phyloP scores from a whole-genome alignment of 306 rosid genomes.

The barrel medic (Medicago truncatula) region DNA sequence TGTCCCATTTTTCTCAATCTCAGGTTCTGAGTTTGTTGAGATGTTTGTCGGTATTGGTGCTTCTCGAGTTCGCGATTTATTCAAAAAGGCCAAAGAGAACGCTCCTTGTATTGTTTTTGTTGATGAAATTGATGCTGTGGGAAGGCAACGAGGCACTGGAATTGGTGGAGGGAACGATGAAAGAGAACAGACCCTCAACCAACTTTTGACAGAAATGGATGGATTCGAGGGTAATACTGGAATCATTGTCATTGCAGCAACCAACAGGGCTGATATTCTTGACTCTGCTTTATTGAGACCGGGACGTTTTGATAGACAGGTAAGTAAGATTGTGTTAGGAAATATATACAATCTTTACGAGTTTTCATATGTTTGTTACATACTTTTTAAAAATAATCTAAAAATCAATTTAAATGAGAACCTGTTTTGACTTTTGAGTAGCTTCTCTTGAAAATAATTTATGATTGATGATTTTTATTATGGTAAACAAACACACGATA shows the following conservation, averaged over 20 bases:
- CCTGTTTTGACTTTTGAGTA: too few species aligned
- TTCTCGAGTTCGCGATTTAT: constrained; percentile 96
- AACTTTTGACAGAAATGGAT: constrained; percentile 99
- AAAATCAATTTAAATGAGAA: too few species aligned
- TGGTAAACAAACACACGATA: neutral
- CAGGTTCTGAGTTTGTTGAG: constrained; percentile 98
- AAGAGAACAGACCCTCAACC: constrained; percentile 98
- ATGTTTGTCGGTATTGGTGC: constrained; percentile 99
- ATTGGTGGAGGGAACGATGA: constrained; percentile 99
- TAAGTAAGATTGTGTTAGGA: constrained; percentile 31
- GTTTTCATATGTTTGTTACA: too few species aligned
- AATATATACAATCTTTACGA: neutral
- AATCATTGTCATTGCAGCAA: constrained; percentile 94
- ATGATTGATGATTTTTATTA: too few species aligned
- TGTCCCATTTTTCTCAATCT: constrained; percentile 96
- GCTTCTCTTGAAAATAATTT: too few species aligned
- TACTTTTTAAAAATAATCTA: neutral
- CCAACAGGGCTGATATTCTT: constrained; percentile 97
- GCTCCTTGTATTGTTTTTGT: constrained; percentile 99
- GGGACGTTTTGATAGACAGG: constrained; percentile 96
- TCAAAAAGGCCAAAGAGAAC: constrained; percentile 98
- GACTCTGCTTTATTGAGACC: constrained; percentile 97
- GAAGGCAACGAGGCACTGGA: constrained; percentile 96
- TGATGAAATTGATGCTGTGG: constrained; percentile 99
- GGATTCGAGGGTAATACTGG: constrained; percentile 98